Evolutionary conservation across 768 basidiomycete genomes (phyloP), one percentile per base, ranked within the genome.

Genomic region (Mycena albidolilacea): DNA sequence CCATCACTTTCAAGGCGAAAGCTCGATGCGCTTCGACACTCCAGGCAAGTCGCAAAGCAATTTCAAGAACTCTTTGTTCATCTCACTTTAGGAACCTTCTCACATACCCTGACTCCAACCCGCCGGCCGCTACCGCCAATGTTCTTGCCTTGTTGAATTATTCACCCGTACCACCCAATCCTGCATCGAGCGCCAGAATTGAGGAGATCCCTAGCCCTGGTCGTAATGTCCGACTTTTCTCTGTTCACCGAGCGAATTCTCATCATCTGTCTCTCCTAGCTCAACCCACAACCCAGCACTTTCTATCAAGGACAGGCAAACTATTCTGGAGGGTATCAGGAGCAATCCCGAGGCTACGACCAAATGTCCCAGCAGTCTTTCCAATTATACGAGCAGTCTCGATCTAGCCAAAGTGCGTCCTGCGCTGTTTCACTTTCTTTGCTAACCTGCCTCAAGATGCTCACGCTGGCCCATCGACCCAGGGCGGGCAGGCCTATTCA

Each of bases 131-230:
- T 37, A 48, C 39, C n/a, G 39, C 44, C 19, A 37, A 30, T 41
- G 3, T 58, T 9, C 55, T 30, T 30, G 30, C 55, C 19, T 17
- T 60, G 35, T 11, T 35, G 48, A 61, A 12, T 30, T 41, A 65
- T 43, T 2, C 60, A 1, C 67, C 58, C 12, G 21, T 23, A 21
- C 46, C 44, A n/a, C 6, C 23, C 58, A 55, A 11, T 21, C 71
- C 66, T 48, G 38, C 17, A n/a, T 54, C 66, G 21, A 73, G 54
- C 48, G 72, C 67, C 58, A 69, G 72, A 60, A 73, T 73, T 46
- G 72, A 73, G 37, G 72, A 73, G 17, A 44, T 73, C 9, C 57
- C 62, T 8, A 30, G 30, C 30, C 67, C 52, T 10, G 52, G 38
- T 12, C 62, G 37, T 35, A 50, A 38, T 30, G 67, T 72, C 17